Evolutionary conservation across 2,329 filamentous ascomycete species (phyloP), one percentile per base, ranked within the genome.

Genomic region (Botryotinia calthae): DNA sequence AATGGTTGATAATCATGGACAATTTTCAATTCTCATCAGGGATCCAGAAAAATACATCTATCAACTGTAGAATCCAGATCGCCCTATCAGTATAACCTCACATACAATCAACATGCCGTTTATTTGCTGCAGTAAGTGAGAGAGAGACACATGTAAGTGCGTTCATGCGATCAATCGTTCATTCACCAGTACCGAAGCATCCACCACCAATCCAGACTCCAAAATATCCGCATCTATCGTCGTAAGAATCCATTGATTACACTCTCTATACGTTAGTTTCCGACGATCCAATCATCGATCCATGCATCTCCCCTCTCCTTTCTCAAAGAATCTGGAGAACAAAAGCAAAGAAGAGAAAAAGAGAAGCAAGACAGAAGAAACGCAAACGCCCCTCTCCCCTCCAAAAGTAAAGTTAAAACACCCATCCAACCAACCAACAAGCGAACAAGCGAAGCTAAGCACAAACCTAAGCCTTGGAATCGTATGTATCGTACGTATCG

Each of bases 91-190:
- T 6, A 51, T 14, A 14, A 14, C 1, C 22, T n/a, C n/a, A 51
- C 9, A 25, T 14, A 51, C 10, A 25, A 14, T 14, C 1, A 14
- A 51, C 4, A n/a, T n/a, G 0, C 5, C 4, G 4, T n/a, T n/a
- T 10, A 6, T 51, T n/a, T 10, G 4, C 22, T 51, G 10, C 10
- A 44, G 4, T 18, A 4, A 25, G 22, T 51, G 25, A n/a, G 22
- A 25, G 25, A 25, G 22, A 48, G 9, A 25, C 4, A 48, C 20
- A 48, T 48, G 1, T 22, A 48, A 22, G 20, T 48, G 9, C 20
- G 44, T 22, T 20, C 3, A 22, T 9, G 20, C 44, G 34, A 46
- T 22, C 20, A 18, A 22, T 46, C 46, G 20, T 48, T 25, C 46
- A 22, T 46, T 4, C 9, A 25, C 9, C 22, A 48, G 46, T 25